These are phyloP conservation scores for Rhizophlyctis rosea DNA, from an alignment of 192 early-diverging fungal species.

Conservation along the genomic window DNA sequence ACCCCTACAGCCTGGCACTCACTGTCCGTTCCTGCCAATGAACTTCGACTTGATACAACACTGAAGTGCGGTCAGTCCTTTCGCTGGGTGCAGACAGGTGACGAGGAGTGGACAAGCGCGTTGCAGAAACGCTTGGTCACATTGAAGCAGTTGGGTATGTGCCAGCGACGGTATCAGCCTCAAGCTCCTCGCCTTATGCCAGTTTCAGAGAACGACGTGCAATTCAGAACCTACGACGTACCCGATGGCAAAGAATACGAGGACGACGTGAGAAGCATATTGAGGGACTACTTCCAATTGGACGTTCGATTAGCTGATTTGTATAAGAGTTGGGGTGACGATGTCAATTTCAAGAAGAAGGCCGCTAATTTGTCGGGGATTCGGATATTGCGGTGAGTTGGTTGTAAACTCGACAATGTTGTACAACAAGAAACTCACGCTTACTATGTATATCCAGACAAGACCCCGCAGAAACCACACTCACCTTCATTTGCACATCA, in stretches of 20 bases:
- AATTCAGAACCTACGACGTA: constrained; percentile 22
- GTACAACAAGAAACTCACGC: neutral
- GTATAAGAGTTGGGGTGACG: constrained; percentile 51
- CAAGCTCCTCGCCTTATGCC: constrained; percentile 31
- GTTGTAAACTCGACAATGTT: neutral
- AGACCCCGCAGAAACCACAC: constrained; percentile 80
- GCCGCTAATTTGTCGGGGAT: constrained; percentile 59
- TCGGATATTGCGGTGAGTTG: constrained; percentile 56
- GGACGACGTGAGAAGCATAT: constrained; percentile 32
- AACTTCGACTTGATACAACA: constrained; percentile 75
- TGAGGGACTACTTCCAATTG: constrained; percentile 87
- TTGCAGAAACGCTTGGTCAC: constrained; percentile 57
- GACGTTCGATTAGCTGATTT: constrained; percentile 56
- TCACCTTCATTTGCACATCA: constrained; percentile 89
- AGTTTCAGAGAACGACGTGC: constrained; percentile 14
- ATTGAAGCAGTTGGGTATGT: constrained; percentile 58
- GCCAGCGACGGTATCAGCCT: constrained; percentile 5
- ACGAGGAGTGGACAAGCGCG: constrained; percentile 59
- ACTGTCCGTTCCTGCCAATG: constrained; percentile 32
- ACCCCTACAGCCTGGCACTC: too few relatives aligned
- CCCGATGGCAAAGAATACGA: neutral
- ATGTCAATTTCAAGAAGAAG: constrained; percentile 66
- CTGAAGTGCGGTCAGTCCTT: constrained; percentile 89
- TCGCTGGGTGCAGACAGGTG: constrained; percentile 72
- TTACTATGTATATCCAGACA: constrained; percentile 43